Evolutionary conservation across 305 asterid genomes (phyloP).

Genomic region (Fraxinus paxiana): DNA sequence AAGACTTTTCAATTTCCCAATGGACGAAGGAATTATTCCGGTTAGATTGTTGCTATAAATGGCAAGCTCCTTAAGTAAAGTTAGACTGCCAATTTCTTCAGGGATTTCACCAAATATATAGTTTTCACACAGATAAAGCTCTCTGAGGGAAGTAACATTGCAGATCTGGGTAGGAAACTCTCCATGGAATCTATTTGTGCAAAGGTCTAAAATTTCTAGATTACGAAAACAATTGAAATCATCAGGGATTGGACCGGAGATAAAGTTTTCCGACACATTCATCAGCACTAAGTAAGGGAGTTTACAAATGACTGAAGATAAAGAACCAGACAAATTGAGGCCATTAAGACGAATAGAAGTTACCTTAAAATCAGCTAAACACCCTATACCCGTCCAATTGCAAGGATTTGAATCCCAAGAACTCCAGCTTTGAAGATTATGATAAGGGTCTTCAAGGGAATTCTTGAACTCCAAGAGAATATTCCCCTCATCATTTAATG

Average conservation of each 20-base stretch:
- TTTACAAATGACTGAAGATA: constrained; percentile 53
- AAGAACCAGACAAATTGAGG: constrained; percentile 61
- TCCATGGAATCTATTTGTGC: constrained; percentile 65
- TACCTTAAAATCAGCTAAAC: constrained; percentile 40
- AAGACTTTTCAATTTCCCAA: constrained; percentile 54
- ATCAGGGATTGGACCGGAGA: constrained; percentile 64
- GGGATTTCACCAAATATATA: constrained; percentile 62
- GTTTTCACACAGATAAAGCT: constrained; percentile 73
- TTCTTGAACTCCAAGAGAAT: constrained; percentile 59
- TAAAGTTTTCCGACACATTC: constrained; percentile 60
- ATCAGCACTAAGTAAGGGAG: constrained; percentile 51
- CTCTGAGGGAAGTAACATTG: constrained; percentile 48
- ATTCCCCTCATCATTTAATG: constrained; percentile 61
- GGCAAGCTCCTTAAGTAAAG: constrained; percentile 69
- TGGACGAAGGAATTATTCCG: constrained; percentile 54
- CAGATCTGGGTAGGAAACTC: constrained; percentile 49
- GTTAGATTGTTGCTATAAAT: constrained; percentile 78
- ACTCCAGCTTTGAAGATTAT: constrained; percentile 64
- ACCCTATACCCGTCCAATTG: constrained; percentile 64
- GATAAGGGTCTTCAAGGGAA: constrained; percentile 49
- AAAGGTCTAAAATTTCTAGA: constrained; percentile 65
- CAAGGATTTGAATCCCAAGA: constrained; percentile 51
- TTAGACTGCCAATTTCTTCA: constrained; percentile 45
- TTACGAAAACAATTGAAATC: constrained; percentile 39
- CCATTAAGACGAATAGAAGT: constrained; percentile 47